Evolutionary conservation across 495 filamentous ascomycete genomes (phyloP), one percentile per base, ranked within the genome.

Genomic region (Pseudomonodictys pantanalensis): DNA sequence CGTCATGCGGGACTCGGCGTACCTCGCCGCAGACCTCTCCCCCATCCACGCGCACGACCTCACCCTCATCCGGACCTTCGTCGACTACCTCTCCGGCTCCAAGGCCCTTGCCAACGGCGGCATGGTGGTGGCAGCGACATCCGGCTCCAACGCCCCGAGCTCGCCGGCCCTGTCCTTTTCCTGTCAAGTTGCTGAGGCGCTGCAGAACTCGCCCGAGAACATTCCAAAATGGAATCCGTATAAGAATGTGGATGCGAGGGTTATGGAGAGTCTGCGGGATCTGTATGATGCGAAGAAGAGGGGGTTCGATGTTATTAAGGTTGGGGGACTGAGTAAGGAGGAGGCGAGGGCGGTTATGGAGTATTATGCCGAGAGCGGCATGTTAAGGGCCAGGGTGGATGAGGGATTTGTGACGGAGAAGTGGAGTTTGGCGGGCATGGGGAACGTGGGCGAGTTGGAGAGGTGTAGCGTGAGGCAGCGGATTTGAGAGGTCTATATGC

Each of bases 31-130:
- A 0, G 76, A 84, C 22, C 86, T 80, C 66, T 77, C 88, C 50
- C 81, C 75, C 18, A 88, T 98, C 66, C 93, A 98, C 78, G 80
- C 93, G 17, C 90, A 95, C 74, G 86, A 96, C 67, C 79, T 98
- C 26, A 78, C 81, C 7, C 77, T 96, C 35, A 78, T 93, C 23
- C 78, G 81, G n/a, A 80, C 86, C 52, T 97, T 95, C 75, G 68
- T 87, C 23, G 82, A 85, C 11, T 77, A 84, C 54, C 78, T 98
- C 10, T 76, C 78, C 54, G 89, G 89, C 29, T 66, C 68, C 48
- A 67, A 59, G 2, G 41, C 67, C 24, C 80, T 97, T 44, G 78
- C 84, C 18, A 90, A 90, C 66, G 92, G 93, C 53, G 91, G 91
- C 55, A 78, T 85, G 23, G 74, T 97, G 11, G 72, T 95, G 7